Percentiles rank a stretch among this genome's conserved stretches.
Evolutionary conservation across 148 eudicot species (phyloP).

Genomic region (Silene conica): DNA sequence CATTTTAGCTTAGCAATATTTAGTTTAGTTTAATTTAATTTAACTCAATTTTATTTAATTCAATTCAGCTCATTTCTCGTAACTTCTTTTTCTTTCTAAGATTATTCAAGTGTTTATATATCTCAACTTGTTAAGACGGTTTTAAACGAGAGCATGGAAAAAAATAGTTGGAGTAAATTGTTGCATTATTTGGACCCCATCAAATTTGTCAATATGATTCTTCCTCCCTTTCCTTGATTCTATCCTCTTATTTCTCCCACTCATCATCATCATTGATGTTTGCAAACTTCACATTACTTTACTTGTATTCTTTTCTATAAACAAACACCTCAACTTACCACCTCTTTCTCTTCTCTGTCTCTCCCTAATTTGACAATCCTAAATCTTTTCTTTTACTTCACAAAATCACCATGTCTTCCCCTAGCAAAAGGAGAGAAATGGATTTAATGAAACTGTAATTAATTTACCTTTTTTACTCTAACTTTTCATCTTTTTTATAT

Average conservation of each 20-base stretch:
- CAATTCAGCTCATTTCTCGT: too few relatives aligned
- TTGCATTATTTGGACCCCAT: conserved; percentile 12
- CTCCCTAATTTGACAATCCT: conserved; percentile 10
- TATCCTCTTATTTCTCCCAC: conserved; percentile 13
- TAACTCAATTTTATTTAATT: too few relatives aligned
- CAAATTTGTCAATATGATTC: neutral
- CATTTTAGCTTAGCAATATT: too few relatives aligned
- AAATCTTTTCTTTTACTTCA: neutral
- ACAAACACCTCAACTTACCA: neutral
- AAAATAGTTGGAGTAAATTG: too few relatives aligned
- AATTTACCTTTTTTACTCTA: neutral
- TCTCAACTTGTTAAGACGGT: too few relatives aligned
- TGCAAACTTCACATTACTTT: conserved; percentile 32
- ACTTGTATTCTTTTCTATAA: conserved; percentile 2
- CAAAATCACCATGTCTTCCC: conserved; percentile 72
- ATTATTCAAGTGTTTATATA: too few relatives aligned
- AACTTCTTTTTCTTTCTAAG: too few relatives aligned
- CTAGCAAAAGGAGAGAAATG: conserved; percentile 93
- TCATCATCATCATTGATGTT: conserved; percentile 1
- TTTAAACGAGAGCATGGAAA: too few relatives aligned
- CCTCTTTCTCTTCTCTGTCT: neutral
- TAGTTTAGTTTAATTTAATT: too few relatives aligned
- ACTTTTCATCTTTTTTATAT: neutral
- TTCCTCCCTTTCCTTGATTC: neutral
- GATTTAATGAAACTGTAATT: conserved; percentile 90